Evolutionary conservation across 495 filamentous ascomycete genomes (phyloP).

Genomic region (Durotheca rogersii): DNA sequence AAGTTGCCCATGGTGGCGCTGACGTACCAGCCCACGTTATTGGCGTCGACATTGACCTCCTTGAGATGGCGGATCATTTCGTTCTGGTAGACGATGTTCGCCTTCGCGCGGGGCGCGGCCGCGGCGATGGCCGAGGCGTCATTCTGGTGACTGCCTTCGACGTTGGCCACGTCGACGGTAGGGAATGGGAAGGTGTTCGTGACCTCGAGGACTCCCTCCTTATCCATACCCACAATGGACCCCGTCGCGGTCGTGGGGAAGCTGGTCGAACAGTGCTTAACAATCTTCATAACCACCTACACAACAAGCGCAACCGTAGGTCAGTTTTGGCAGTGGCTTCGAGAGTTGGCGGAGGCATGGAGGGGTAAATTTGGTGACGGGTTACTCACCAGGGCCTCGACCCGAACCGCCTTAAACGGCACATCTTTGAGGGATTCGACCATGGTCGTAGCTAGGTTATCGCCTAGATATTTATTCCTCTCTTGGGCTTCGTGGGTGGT

Average conservation of each 20-base stretch:
- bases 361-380: conserved; percentile 12
- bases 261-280: conserved; percentile 82
- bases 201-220: conserved; percentile 77
- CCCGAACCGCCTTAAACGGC: conserved; percentile 75
- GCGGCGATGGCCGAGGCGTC: conserved; percentile 76
- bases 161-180: conserved; percentile 67
- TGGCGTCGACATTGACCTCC: conserved; percentile 97
- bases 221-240: conserved; percentile 90
- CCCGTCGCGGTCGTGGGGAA: conserved; percentile 92
- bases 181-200: conserved; percentile 97
- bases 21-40: conserved; percentile 98
- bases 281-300: conserved; percentile 94
- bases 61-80: conserved; percentile 97
- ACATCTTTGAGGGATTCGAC: conserved; percentile 55
- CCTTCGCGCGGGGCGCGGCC: conserved; percentile 86
- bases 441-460: conserved; percentile 34
- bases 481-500: not conserved
- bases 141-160: conserved; percentile 74
- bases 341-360: too few species aligned
- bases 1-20: conserved; percentile 99
- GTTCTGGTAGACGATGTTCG: conserved; percentile 83
- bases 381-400: conserved; percentile 72
- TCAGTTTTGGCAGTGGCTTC: too few species aligned
- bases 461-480: conserved; percentile 1
- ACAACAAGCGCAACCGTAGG: conserved; percentile 10